These are phyloP conservation scores for Talaromyces borbonicus DNA, from an alignment of 495 filamentous ascomycete genomes.

Conservation along the genomic window DNA sequence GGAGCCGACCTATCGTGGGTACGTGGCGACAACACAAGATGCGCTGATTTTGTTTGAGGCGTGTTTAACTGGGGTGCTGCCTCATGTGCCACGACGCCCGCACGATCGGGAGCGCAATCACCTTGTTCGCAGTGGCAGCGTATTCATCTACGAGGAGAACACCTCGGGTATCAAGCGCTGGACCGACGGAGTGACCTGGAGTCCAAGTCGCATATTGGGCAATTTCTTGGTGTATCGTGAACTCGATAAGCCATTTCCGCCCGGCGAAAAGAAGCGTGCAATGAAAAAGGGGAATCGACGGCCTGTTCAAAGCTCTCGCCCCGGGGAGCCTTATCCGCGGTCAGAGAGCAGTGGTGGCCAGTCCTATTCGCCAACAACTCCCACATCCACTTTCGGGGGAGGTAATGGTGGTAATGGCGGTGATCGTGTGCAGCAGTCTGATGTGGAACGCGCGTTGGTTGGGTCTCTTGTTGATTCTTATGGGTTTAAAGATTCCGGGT, in stretches of 20 bases:
- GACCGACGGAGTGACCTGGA: slow-evolving; percentile 88
- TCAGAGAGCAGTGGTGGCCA: slow-evolving; percentile 34
- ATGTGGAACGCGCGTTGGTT: slow-evolving; percentile 57
- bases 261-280: slow-evolving; percentile 82
- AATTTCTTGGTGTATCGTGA: slow-evolving; percentile 91
- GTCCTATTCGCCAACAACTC: slow-evolving; percentile 33
- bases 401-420: too few species aligned
- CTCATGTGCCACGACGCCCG: slow-evolving; percentile 70
- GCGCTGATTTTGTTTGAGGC: slow-evolving; percentile 68
- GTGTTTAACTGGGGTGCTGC: slow-evolving; percentile 55
- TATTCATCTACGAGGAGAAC: slow-evolving; percentile 86
- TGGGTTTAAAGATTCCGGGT: slow-evolving; percentile 70
- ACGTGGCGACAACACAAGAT: slow-evolving; percentile 62
- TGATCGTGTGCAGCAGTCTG: slow-evolving; percentile 36
- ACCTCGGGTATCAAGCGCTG: slow-evolving; percentile 86
- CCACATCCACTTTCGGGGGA: slow-evolving; percentile 24
- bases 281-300: slow-evolving; percentile 56
- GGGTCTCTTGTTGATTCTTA: slow-evolving; percentile 83
- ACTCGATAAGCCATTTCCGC: slow-evolving; percentile 68
- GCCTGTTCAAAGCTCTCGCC: slow-evolving; percentile 25
- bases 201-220: slow-evolving; percentile 76
- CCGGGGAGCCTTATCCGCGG: slow-evolving; percentile 45
- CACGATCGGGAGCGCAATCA: slow-evolving; percentile 69
- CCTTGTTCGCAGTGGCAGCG: slow-evolving; percentile 70
- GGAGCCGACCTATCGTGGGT: slow-evolving; percentile 54